Conservation (phyloP, 345 rosid genomes). For the Draba incana region DNA sequence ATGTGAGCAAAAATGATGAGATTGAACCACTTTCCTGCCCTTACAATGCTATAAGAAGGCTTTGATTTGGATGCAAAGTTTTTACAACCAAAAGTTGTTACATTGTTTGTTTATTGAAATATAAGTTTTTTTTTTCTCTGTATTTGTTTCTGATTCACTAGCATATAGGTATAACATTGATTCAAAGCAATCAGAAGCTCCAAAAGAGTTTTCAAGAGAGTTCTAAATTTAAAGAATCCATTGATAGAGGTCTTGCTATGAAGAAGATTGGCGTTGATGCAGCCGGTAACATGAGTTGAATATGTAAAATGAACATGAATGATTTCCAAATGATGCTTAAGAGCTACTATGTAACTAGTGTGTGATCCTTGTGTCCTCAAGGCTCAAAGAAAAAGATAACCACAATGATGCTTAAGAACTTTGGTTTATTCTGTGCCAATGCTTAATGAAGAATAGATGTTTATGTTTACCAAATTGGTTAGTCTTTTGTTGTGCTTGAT, state of each 20-base stretch:
- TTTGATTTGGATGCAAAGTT: not conserved
- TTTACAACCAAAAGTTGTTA: not conserved
- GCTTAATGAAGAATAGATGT: too few species aligned
- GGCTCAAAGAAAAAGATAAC: not conserved
- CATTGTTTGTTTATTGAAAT: not conserved
- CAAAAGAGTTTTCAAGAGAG: too few species aligned
- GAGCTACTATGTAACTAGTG: constrained; percentile 40
- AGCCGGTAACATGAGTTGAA: too few species aligned
- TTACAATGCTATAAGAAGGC: constrained; percentile 11
- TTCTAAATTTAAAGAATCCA: not conserved
- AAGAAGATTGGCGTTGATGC: too few species aligned
- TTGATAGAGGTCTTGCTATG: constrained; percentile 41
- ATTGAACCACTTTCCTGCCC: not conserved
- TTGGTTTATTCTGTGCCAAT: too few species aligned
- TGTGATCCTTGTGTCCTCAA: constrained; percentile 26
- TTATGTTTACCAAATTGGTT: too few species aligned
- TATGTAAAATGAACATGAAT: too few species aligned
- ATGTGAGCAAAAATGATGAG: not conserved
- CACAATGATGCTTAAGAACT: too few species aligned
- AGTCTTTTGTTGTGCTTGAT: too few species aligned
- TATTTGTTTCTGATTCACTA: not conserved
- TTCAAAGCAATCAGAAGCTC: not conserved
- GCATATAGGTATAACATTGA: not conserved
- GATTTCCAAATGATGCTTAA: constrained; percentile 11
- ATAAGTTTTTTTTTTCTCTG: not conserved